Percentiles rank a stretch among this genome's conserved stretches.
Evolutionary conservation across 306 rosid species (phyloP).

Genomic region (Gleditsia sinensis): DNA sequence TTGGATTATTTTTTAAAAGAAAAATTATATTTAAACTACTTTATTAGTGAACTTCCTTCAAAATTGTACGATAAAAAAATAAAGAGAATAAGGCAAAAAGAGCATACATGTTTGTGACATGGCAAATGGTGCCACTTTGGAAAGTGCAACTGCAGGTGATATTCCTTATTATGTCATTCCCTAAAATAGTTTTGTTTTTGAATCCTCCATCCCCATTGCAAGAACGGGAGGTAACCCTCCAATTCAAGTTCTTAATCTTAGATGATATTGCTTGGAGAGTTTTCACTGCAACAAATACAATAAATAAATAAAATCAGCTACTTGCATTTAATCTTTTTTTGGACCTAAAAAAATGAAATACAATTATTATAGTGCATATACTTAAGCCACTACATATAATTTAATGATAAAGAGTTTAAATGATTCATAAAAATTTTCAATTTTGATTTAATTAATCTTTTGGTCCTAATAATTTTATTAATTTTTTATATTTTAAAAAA

Average conservation of each 20-base stretch:
- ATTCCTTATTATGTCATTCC: constrained; percentile 3
- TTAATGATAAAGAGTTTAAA: too few relatives aligned
- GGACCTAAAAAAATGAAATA: too few relatives aligned
- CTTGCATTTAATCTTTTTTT: too few relatives aligned
- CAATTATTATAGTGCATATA: too few relatives aligned
- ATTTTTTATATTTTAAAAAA: too few relatives aligned
- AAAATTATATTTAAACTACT: too few relatives aligned
- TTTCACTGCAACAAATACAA: constrained; percentile 43
- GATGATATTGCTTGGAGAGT: constrained; percentile 52
- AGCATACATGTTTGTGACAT: constrained; percentile 57
- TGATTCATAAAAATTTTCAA: too few relatives aligned
- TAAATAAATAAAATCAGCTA: too few relatives aligned
- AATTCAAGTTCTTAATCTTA: constrained; percentile 41
- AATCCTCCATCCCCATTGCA: constrained; percentile 48
- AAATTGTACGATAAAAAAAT: too few relatives aligned
- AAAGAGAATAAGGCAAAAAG: neutral
- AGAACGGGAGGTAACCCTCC: constrained; percentile 57
- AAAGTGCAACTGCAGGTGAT: constrained; percentile 61
- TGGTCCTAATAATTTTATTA: too few relatives aligned
- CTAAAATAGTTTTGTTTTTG: neutral
- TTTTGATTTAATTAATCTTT: neutral
- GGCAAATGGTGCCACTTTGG: constrained; percentile 45
- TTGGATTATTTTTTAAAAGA: too few relatives aligned
- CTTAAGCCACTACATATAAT: constrained; percentile 2
- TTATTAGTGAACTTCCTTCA: too few relatives aligned